These are phyloP conservation scores for Zygotorulaspora sp. DNA, from an alignment of 805 yeast genomes.

Conservation along the genomic window DNA sequence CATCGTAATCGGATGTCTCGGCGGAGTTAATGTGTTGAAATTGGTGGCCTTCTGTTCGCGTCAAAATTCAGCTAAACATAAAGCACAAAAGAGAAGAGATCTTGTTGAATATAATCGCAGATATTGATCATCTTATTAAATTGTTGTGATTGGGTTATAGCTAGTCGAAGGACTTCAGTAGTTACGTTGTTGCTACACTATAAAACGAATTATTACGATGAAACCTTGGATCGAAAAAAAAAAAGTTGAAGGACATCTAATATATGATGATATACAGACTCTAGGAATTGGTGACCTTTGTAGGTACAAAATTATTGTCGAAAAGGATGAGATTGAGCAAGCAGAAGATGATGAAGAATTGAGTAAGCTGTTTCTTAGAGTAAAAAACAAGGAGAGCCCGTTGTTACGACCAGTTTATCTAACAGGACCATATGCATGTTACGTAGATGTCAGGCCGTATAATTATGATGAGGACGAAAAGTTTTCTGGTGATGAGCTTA, in stretches of 20 bases:
- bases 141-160: no score
- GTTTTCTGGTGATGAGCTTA: constrained; percentile 36
- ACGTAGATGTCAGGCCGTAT: constrained; percentile 70
- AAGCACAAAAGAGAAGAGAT: no score
- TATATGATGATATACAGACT: constrained; percentile 22
- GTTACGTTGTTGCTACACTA: no score
- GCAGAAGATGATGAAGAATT: constrained; percentile 10
- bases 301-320: constrained; percentile 25
- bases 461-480: constrained; percentile 53
- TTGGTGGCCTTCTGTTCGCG: no score
- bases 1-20: background rate
- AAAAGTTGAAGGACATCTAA: constrained; percentile 14
- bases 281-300: constrained; percentile 31
- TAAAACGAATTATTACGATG: no score
- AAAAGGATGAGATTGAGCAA: constrained; percentile 14
- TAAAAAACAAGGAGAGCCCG: constrained; percentile 67
- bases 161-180: no score
- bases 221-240: constrained; percentile 4
- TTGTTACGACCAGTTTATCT: constrained; percentile 77
- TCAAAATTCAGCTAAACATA: no score
- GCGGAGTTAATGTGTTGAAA: no score
- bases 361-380: constrained; percentile 39
- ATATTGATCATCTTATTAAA: no score
- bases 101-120: no score
- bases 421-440: constrained; percentile 84